Evolutionary conservation across 768 basidiomycete species (phyloP).

Genomic region (Dentipellis sp.): DNA sequence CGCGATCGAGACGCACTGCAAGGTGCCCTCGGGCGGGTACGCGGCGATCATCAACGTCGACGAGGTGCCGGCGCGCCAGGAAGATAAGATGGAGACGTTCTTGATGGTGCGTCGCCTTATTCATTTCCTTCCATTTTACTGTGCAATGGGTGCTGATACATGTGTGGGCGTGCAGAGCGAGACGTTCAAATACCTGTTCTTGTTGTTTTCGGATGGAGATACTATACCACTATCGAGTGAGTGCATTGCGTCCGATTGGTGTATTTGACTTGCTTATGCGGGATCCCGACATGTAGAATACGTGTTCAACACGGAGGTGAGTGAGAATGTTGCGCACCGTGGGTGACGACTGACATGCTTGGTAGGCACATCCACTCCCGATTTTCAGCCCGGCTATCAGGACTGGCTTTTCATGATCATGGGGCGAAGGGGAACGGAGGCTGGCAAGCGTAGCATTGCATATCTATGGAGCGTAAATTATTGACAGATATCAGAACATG

Average conservation of each 20-base stretch:
- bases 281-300: slow-evolving; percentile 26
- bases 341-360: background rate
- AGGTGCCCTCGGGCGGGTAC: slow-evolving; percentile 72
- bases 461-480: too few relatives aligned
- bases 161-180: slow-evolving; percentile 51
- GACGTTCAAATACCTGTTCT: slow-evolving; percentile 85
- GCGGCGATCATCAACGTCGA: slow-evolving; percentile 83
- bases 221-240: slow-evolving; percentile 55
- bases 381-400: slow-evolving; percentile 48
- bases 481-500: too few relatives aligned
- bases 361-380: slow-evolving; percentile 61
- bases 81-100: slow-evolving; percentile 96
- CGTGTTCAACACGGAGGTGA: slow-evolving; percentile 90
- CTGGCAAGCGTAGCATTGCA: too few relatives aligned
- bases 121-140: too few relatives aligned
- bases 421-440: background rate
- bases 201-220: slow-evolving; percentile 69
- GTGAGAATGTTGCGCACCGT: slow-evolving; percentile 5
- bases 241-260: too few relatives aligned
- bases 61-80: slow-evolving; percentile 50
- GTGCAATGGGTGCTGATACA: background rate
- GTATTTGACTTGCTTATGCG: too few relatives aligned
- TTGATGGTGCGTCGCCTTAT: slow-evolving; percentile 57
- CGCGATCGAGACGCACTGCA: slow-evolving; percentile 79
- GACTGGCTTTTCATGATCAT: slow-evolving; percentile 39